Evolutionary conservation across 345 rosid genomes (phyloP), one percentile per base, ranked within the genome.

Genomic region (Salix udensis): DNA sequence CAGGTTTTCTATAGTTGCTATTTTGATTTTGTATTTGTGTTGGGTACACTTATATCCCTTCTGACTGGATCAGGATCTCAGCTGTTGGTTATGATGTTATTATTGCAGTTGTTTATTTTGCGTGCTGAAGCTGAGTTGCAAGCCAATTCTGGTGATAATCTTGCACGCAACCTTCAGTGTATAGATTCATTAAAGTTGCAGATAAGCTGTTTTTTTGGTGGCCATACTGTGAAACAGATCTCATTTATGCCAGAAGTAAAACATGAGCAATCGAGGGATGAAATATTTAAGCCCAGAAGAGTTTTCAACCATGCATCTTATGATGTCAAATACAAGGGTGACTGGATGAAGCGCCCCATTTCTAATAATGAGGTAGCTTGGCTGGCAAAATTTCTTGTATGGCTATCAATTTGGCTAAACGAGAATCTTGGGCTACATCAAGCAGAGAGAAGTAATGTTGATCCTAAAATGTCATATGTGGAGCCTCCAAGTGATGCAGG

Each of bases 51-150:
- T 2, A 37, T 44, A 65, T 6, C n/a, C 9, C 39, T 8, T 55
- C 21, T 66, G 36, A 40, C 16, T 14, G 7, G 14, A 26, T 15
- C 66, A 0, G 46, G 19, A 64, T 77, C 65, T 79, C 30, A 71
- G 34, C 73, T n/a, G 5, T 34, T 78, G 65, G 71, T 46, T 66
- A 26, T 67, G n/a, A 71, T 79, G 77, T 75, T 80, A 67, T 83
- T 80, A 11, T 64, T 86, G 85, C 94, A 95, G 98, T 81, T 93
- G 85, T 93, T 95, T 75, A 79, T 95, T 73, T 46, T 95, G 77
- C 96, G 96, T 19, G 93, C 96, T 7, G 97, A 93, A 88, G 91
- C 92, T 0, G 98, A 95, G 89, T 77, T 95, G 74, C 96, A 88
- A 83, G 88, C 88, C 66, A 76, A 79, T 76, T 79, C 93, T 1